Evolutionary conservation across 306 rosid genomes (phyloP), one percentile per base, ranked within the genome.

Genomic region (Gynostemma pentaphyllum): DNA sequence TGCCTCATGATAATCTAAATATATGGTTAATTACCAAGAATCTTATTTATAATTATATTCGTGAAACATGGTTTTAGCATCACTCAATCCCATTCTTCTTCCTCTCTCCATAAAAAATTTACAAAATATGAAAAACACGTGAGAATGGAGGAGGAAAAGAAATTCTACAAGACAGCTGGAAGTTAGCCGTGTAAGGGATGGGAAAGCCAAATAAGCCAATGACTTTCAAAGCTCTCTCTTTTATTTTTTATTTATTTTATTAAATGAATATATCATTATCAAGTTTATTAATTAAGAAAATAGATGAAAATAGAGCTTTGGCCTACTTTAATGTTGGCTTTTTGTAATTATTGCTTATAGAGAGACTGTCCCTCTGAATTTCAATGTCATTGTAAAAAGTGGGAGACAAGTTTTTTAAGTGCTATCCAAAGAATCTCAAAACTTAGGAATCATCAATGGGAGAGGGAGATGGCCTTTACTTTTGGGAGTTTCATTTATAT

Each of bases 131-230:
- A 12, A 13, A 53, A n/a, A 56, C 63, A 56, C 63, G 63, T 56
- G 63, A 2, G 28, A 56, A 56, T 16, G 63, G 16, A 30, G 63
- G 13, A 9, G 2, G 13, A 39, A 9, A 5, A 10, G 34, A 56
- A 32, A 1, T 56, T 56, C 27, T 23, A 56, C 27, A 9, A n/a
- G 10, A 9, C 63, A 56, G 63, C 63, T 56, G 63, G 63, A 56
- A 15, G 40, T 28, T 3, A 30, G 9, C 62, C 62, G n/a, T n/a
- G n/a, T n/a, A n/a, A n/a, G n/a, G n/a, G n/a, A n/a, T n/a, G n/a
- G n/a, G n/a, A n/a, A n/a, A n/a, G n/a, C n/a, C n/a, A n/a, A n/a
- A n/a, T n/a, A n/a, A n/a, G n/a, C n/a, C n/a, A n/a, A n/a, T n/a
- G n/a, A n/a, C n/a, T n/a, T n/a, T n/a, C n/a, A n/a, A n/a, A n/a